Base-by-base conservation (phyloP, 805 yeast species). In the Myxozyma monticola region DNA sequence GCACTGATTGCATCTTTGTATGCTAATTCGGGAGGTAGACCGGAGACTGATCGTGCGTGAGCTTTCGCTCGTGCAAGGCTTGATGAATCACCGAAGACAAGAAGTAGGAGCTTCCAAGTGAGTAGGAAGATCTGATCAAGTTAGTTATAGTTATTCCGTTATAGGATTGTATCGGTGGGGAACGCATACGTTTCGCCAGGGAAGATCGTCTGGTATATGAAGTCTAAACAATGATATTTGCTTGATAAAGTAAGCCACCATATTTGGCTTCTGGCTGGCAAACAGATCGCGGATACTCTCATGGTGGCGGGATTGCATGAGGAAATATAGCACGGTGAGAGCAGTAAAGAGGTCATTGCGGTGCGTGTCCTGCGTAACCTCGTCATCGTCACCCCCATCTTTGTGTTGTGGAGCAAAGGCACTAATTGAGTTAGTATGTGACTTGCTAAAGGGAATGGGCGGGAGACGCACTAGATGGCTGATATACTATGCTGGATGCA, bases 1-100 rank as follows among this genome's bases (percentile, higher is more conserved):
- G 90, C 83, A 0, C 74, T 42, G 76, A 68, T 42, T 63, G 65
- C 40, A 60, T 65, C 34, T 20, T 40, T 46, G 18, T 22, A 28
- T 17, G 26, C 36, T 15, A 38, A 20, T 21, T 48, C 54, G 1
- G 44, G 36, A 1, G 54, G 54, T 18, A 55, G 70, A 45, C 25
- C 61, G 9, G 35, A 24, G 21, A 24, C 30, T 3, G 29, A 40
- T 24, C 54, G 45, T 12, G 57, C 52, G 25, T 40, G 37, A n/a
- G 26, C 26, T 39, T 48, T 56, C n/a, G 48, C 49, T 9, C 24
- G 24, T 7, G 34, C 43, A 3, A 54, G 14, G 3, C 31, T 55
- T 4, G 33, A 28, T 15, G 51, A 52, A 18, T 24, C 30, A 15
- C 58, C 59, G 24, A 49, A 37, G 10, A 46, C 6, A 10, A 36